Conservation (phyloP, 495 filamentous ascomycete genomes). For the Neurospora sp. region DNA sequence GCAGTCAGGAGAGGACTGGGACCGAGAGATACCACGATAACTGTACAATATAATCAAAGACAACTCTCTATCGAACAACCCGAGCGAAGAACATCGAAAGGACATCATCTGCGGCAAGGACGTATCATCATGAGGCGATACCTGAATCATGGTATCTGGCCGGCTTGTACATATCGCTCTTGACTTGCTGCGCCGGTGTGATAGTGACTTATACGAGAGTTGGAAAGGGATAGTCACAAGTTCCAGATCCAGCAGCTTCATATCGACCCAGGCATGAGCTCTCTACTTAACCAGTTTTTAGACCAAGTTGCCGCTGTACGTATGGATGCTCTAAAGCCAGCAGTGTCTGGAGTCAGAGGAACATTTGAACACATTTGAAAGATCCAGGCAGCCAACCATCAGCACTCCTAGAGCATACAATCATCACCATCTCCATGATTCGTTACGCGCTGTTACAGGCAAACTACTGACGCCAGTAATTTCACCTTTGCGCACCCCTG, state of each 20-base stretch:
- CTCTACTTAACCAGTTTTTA: not conserved
- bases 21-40: conserved; percentile 3
- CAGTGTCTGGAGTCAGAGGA: not conserved
- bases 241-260: not conserved
- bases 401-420: not conserved
- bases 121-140: not conserved
- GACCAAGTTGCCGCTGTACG: not conserved
- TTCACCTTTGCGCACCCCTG: not conserved
- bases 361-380: not conserved
- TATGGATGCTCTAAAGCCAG: not conserved
- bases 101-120: not conserved
- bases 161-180: not conserved
- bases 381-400: not conserved
- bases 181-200: not conserved
- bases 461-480: not conserved
- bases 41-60: conserved; percentile 21
- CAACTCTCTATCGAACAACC: not conserved
- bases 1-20: not conserved
- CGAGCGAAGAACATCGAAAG: not conserved
- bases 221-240: not conserved
- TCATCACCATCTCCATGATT: not conserved
- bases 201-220: not conserved
- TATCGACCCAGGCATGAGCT: not conserved
- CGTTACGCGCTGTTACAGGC: not conserved
- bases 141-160: not conserved